phyloP scores from a whole-genome alignment of 345 rosid species.

The Psidium friedrichsthalianum region DNA sequence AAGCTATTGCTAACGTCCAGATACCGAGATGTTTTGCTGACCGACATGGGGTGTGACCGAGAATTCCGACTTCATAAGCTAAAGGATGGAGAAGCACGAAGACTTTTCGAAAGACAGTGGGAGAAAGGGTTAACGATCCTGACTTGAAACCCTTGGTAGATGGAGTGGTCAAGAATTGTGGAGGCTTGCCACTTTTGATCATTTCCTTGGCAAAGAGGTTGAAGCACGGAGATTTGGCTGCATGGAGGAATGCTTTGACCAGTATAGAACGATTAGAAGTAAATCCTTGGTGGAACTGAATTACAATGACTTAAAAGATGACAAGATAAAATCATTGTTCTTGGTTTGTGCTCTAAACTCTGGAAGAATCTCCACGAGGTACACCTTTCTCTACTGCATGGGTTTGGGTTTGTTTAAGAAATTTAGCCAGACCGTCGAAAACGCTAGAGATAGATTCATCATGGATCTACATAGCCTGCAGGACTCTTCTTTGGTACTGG shows the following conservation, averaged over 20 bases:
- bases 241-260: not conserved
- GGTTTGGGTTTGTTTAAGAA: not conserved
- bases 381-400: not conserved
- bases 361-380: not conserved
- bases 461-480: not conserved
- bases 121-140: rapidly evolving
- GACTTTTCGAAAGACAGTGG: not conserved
- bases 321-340: not conserved
- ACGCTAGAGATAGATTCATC: rapidly evolving
- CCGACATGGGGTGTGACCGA: not conserved
- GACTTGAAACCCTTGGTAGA: rapidly evolving
- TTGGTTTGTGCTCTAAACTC: not conserved
- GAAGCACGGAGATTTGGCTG: not conserved
- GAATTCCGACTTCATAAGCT: rapidly evolving
- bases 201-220: not conserved
- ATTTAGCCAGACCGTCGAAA: rapidly evolving
- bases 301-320: not conserved
- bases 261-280: rapidly evolving
- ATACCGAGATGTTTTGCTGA: not conserved
- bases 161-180: not conserved
- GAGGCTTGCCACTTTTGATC: not conserved
- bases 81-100: not conserved
- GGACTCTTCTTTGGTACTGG: not conserved
- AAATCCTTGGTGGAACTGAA: not conserved
- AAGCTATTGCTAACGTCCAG: not conserved